phyloP scores from a whole-genome alignment of 2,329 filamentous ascomycete genomes.

The Fusarium marasasianum region DNA sequence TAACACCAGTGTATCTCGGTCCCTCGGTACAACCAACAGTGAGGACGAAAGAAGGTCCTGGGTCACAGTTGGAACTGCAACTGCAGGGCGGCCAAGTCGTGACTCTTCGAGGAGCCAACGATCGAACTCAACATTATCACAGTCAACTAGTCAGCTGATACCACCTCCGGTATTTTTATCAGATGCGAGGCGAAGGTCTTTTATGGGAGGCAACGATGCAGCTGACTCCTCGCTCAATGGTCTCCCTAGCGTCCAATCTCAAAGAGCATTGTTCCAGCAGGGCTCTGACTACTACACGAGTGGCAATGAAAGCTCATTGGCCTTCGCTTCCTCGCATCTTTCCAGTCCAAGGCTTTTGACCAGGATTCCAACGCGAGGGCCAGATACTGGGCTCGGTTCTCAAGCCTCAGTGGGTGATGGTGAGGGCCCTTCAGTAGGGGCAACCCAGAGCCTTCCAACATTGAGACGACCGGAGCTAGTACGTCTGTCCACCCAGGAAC shows the following conservation, averaged over 20 bases:
- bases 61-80: constrained; percentile 46
- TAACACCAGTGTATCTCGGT: constrained; percentile 30
- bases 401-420: background rate
- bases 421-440: constrained; percentile 24
- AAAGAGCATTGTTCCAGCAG: constrained; percentile 30
- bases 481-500: constrained; percentile 35
- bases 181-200: constrained; percentile 39
- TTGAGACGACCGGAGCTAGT: constrained; percentile 40
- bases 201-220: constrained; percentile 43
- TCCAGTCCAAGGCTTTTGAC: constrained; percentile 40
- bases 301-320: constrained; percentile 48
- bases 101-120: constrained; percentile 38
- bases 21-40: constrained; percentile 31
- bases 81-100: constrained; percentile 38
- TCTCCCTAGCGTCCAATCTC: constrained; percentile 35
- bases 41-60: constrained; percentile 47
- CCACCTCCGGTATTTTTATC: constrained; percentile 44
- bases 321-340: constrained; percentile 44
- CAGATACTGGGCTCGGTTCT: background rate
- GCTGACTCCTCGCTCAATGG: constrained; percentile 44
- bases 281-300: constrained; percentile 43
- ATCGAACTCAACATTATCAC: constrained; percentile 43
- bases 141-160: constrained; percentile 46
- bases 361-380: constrained; percentile 16
- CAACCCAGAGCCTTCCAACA: constrained; percentile 37